Evolutionary conservation across 2,329 filamentous ascomycete species (phyloP), one percentile per base, ranked within the genome.

Genomic region (Pseudogymnoascus sp.): DNA sequence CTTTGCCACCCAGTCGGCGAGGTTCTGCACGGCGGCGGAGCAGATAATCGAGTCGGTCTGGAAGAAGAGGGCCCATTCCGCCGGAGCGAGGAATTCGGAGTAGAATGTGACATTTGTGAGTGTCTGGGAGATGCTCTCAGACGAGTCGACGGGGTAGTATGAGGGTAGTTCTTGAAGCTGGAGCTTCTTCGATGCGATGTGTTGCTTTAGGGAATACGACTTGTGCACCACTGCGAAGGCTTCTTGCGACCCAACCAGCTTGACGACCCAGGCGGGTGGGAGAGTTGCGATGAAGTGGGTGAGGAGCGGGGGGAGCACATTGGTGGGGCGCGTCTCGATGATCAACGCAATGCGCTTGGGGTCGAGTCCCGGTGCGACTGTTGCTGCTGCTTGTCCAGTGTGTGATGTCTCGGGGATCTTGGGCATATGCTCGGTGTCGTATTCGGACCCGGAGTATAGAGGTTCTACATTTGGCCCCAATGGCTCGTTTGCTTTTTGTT

Each of bases 21-120:
- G 41, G 59, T 65, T 66, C 33, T 63, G 63, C 2, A 43, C 58
- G n/a, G 65, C 66, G 37, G 68, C 67, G 14, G 66, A 61, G 25
- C 69, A 70, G n/a, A 69, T 61, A 14, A 70, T 70, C 5, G 65
- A 68, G 37, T 71, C 70, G 1, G 68, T 69, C 45, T 71, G 70
- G 52, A 70, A 71, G 12, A 71, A 58, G 5, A 71, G 63, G 14
- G 71, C 61, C 63, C 65, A 68, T 63, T 69, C 68, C 4, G 68
- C 68, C 8, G 65, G 28, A 55, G 63, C 14, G 60, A 65, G 31
- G 49, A 63, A 45, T 38, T 63, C 61, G 31, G 61, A 25, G 59
- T 69, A 71, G 41, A 71, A 70, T 62, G 63, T 65, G 4, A 68
- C 35, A 25, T 63, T 65, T 9, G 70, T 71, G 40, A 71, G 63